These are phyloP conservation scores for Breynia disticha DNA, from an alignment of 441 rosid genomes.

Conservation along the genomic window DNA sequence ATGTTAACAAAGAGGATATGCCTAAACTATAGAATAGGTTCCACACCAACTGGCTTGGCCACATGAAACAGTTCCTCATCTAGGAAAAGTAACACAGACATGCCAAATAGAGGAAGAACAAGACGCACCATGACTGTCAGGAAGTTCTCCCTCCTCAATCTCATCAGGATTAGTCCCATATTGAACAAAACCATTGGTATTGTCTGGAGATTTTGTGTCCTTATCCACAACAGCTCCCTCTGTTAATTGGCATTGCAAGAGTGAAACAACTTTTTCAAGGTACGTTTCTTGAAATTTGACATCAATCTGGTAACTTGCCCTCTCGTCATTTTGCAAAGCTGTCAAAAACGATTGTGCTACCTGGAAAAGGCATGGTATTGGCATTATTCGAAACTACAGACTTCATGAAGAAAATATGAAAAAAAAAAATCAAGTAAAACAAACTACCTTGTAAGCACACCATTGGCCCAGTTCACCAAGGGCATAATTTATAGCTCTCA, in stretches of 20 bases:
- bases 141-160: conserved; percentile 99
- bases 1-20: background rate
- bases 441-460: conserved; percentile 94
- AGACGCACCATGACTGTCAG: conserved; percentile 74
- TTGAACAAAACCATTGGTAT: conserved; percentile 28
- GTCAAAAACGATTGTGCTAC: conserved; percentile 90
- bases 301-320: conserved; percentile 91
- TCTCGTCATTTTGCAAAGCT: conserved; percentile 91
- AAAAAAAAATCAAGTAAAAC: conserved; percentile 11
- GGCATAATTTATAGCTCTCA: conserved; percentile 90
- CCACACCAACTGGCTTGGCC: no score
- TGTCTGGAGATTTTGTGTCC: conserved; percentile 32
- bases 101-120: conserved; percentile 6
- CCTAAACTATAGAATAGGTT: no score
- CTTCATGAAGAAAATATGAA: background rate
- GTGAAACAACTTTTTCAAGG: conserved; percentile 64
- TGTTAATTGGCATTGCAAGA: conserved; percentile 75
- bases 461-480: conserved; percentile 97
- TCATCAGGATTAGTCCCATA: conserved; percentile 43
- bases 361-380: conserved; percentile 32
- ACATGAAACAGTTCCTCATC: background rate
- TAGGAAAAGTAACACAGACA: no score
- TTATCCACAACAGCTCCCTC: conserved; percentile 85
- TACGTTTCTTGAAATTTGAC: conserved; percentile 95
- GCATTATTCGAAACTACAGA: conserved; percentile 4